Conservation (phyloP, 108 stramenopile species). For the Pseudonitzschia multiseries region DNA sequence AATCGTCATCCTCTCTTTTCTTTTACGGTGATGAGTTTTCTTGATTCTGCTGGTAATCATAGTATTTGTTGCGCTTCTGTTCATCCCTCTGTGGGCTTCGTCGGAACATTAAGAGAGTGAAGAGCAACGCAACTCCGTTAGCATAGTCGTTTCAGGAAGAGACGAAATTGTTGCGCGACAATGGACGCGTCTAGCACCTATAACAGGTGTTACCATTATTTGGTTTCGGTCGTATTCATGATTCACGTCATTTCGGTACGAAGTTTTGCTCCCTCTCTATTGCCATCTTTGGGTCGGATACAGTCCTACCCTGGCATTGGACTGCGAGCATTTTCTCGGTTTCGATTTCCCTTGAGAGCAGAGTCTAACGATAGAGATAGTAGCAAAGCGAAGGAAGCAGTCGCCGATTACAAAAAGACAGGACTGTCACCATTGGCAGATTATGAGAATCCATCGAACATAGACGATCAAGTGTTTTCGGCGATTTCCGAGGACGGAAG, state of each 20-base stretch:
- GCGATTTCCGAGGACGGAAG: conserved; percentile 75
- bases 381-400: conserved; percentile 15
- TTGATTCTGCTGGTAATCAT: no score
- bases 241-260: conserved; percentile 6
- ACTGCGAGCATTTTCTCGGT: not conserved
- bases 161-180: not conserved
- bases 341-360: not conserved
- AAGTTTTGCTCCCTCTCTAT: not conserved
- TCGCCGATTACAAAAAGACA: conserved; percentile 11
- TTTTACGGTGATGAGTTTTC: no score
- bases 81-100: no score
- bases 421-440: conserved; percentile 12
- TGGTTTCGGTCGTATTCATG: not conserved
- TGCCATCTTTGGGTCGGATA: not conserved
- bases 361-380: conserved; percentile 4
- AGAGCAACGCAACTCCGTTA: no score
- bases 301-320: not conserved
- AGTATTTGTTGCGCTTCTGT: no score
- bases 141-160: not conserved
- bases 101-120: no score
- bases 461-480: conserved; percentile 80
- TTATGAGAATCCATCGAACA: conserved; percentile 69
- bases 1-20: not conserved
- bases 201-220: not conserved
- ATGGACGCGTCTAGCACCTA: not conserved